phyloP scores from a whole-genome alignment of 805 yeast species.

The Nakazawaea ishiwadae region DNA sequence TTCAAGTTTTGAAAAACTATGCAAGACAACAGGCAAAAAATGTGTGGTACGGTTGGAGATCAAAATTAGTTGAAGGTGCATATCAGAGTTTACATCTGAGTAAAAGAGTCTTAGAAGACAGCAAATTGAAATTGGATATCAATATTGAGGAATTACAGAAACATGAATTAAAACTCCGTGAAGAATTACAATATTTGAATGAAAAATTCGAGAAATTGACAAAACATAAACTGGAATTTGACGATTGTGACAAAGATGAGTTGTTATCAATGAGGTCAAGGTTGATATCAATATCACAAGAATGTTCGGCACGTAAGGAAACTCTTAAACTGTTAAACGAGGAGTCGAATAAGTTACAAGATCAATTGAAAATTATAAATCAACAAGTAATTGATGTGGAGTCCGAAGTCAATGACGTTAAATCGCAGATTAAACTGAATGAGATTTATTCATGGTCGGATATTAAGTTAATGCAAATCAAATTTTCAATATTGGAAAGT shows the following conservation, averaged over 20 bases:
- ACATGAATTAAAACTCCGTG: constrained; percentile 15
- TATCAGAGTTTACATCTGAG: constrained; percentile 26
- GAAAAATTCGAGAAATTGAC: constrained; percentile 9
- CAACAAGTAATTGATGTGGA: not conserved
- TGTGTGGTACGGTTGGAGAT: constrained; percentile 63
- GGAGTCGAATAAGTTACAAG: constrained; percentile 13
- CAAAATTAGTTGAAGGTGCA: constrained; percentile 43
- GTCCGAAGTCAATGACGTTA: constrained; percentile 1
- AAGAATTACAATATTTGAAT: constrained; percentile 11
- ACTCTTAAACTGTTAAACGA: constrained; percentile 11
- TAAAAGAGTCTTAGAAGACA: constrained; percentile 15
- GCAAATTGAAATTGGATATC: constrained; percentile 16
- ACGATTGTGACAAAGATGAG: constrained; percentile 15
- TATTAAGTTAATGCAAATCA: constrained; percentile 12
- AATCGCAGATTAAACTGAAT: constrained; percentile 11
- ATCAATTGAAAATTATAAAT: constrained; percentile 1
- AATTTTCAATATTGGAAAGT: constrained; percentile 13
- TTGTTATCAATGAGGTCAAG: constrained; percentile 13
- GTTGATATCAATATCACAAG: constrained; percentile 9
- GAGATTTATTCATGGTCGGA: constrained; percentile 9
- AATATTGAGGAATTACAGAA: constrained; percentile 16
- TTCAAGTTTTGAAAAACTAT: constrained; percentile 44
- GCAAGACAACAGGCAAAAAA: constrained; percentile 49
- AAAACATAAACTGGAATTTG: constrained; percentile 16
- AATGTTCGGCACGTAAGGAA: constrained; percentile 1